Evolutionary conservation across 139 green algal genomes (phyloP).

Genomic region (Chlamydomonas urium): DNA sequence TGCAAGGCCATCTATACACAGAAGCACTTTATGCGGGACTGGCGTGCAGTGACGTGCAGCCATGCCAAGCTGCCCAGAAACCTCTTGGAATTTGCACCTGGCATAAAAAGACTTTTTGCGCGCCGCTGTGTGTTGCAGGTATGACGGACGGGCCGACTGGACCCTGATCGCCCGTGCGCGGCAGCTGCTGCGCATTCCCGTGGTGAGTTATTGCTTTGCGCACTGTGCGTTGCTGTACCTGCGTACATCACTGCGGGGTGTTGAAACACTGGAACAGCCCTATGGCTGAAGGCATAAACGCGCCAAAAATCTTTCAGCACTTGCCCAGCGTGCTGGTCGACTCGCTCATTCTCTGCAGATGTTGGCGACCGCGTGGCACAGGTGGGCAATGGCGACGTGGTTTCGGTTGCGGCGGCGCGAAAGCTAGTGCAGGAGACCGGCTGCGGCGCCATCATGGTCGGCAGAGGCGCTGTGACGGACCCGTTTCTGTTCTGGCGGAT

Average conservation of each 20-base stretch:
- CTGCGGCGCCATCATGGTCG: slow-evolving; percentile 57
- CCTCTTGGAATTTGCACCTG: too few relatives aligned
- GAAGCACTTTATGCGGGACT: too few relatives aligned
- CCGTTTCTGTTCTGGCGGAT: slow-evolving; percentile 20
- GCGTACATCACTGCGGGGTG: background rate
- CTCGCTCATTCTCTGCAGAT: too few relatives aligned
- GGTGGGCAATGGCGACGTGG: slow-evolving; percentile 65
- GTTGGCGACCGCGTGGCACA: background rate
- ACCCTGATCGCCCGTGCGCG: slow-evolving; percentile 39
- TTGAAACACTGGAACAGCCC: background rate
- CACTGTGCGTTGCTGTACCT: background rate
- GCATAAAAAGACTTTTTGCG: too few relatives aligned
- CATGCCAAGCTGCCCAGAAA: too few relatives aligned
- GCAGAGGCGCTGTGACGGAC: slow-evolving; percentile 9
- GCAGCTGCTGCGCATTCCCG: slow-evolving; percentile 52
- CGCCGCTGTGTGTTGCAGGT: too few relatives aligned
- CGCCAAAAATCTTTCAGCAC: too few relatives aligned
- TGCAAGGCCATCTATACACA: too few relatives aligned
- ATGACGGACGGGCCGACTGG: slow-evolving; percentile 57
- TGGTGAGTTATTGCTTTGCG: slow-evolving; percentile 32
- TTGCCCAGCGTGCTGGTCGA: too few relatives aligned
- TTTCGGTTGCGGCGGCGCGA: slow-evolving; percentile 29
- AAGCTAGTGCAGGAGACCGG: slow-evolving; percentile 43
- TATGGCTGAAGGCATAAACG: too few relatives aligned
- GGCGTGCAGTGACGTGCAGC: too few relatives aligned